Percentiles rank a stretch among this genome's conserved stretches.
phyloP scores from a whole-genome alignment of 2,329 filamentous ascomycete genomes.

The Fusarium oxysporum region DNA sequence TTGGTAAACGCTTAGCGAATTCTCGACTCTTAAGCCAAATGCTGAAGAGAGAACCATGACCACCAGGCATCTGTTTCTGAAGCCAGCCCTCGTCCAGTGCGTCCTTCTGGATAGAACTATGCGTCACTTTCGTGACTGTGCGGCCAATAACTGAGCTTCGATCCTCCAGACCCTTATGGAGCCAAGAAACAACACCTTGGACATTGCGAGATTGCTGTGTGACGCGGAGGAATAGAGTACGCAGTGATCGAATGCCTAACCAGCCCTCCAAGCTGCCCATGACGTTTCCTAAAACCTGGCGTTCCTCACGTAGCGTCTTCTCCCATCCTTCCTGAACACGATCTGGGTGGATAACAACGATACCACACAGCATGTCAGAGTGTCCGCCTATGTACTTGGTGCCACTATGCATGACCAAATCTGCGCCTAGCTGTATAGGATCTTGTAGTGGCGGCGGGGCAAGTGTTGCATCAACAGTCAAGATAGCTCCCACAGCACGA shows the following conservation, averaged over 20 bases:
- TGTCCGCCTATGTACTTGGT: slow-evolving; percentile 97
- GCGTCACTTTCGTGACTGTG: slow-evolving; percentile 28
- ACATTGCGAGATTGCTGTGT: slow-evolving; percentile 81
- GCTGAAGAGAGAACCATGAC: slow-evolving; percentile 89
- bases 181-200: slow-evolving; percentile 75
- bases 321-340: slow-evolving; percentile 63
- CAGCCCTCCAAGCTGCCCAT: slow-evolving; percentile 92
- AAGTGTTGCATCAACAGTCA: slow-evolving; percentile 92
- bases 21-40: slow-evolving; percentile 71
- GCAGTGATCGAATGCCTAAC: slow-evolving; percentile 86
- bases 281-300: slow-evolving; percentile 80
- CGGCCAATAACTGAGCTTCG: slow-evolving; percentile 53
- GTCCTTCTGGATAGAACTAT: slow-evolving; percentile 77
- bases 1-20: slow-evolving; percentile 76
- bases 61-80: slow-evolving; percentile 86
- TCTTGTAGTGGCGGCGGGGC: slow-evolving; percentile 89
- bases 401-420: slow-evolving; percentile 89
- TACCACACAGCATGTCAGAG: slow-evolving; percentile 90
- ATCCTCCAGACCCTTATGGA: slow-evolving; percentile 62
- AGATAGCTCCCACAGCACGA: slow-evolving; percentile 60
- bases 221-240: slow-evolving; percentile 87
- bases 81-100: slow-evolving; percentile 70
- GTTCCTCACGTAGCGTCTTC: slow-evolving; percentile 71
- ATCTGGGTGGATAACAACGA: slow-evolving; percentile 72
- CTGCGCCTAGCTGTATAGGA: slow-evolving; percentile 83